Percentiles rank a stretch among this genome's conserved stretches.
These are phyloP conservation scores for Yamadazyma conglobata DNA, from an alignment of 1,139 yeast species.

Conservation along the genomic window DNA sequence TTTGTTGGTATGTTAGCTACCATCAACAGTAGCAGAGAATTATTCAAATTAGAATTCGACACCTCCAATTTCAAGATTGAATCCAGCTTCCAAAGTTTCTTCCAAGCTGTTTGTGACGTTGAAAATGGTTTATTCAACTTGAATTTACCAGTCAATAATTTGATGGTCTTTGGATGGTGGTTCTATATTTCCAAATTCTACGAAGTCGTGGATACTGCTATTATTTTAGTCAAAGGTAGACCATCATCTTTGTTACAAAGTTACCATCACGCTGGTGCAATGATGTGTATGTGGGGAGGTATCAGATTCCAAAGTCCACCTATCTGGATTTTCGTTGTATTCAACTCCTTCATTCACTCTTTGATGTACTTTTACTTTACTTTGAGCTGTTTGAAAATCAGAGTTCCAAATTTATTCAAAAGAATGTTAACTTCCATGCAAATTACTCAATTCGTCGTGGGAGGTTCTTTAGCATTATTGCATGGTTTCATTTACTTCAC, in stretches of 20 bases:
- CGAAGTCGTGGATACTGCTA: constrained; percentile 67
- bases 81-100: constrained; percentile 25
- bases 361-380: constrained; percentile 75
- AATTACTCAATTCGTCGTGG: constrained; percentile 66
- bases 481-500: constrained; percentile 62
- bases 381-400: constrained; percentile 57
- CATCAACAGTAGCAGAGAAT: constrained; percentile 37
- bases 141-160: constrained; percentile 22
- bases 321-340: constrained; percentile 77
- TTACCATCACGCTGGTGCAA: constrained; percentile 80
- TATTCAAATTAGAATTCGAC: constrained; percentile 19
- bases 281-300: constrained; percentile 84
- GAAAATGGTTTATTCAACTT: constrained; percentile 67
- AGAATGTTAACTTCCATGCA: constrained; percentile 64
- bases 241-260: constrained; percentile 69
- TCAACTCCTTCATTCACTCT: constrained; percentile 71
- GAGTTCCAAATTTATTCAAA: constrained; percentile 58
- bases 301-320: constrained; percentile 71
- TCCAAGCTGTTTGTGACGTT: constrained; percentile 63
- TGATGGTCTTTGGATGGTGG: constrained; percentile 54
- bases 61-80: constrained; percentile 11
- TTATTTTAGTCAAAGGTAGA: constrained; percentile 66
- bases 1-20: constrained; percentile 62
- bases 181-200: constrained; percentile 71
- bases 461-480: constrained; percentile 63